phyloP scores from a whole-genome alignment of 768 basidiomycete genomes.

The Lentinula aciculospora region DNA sequence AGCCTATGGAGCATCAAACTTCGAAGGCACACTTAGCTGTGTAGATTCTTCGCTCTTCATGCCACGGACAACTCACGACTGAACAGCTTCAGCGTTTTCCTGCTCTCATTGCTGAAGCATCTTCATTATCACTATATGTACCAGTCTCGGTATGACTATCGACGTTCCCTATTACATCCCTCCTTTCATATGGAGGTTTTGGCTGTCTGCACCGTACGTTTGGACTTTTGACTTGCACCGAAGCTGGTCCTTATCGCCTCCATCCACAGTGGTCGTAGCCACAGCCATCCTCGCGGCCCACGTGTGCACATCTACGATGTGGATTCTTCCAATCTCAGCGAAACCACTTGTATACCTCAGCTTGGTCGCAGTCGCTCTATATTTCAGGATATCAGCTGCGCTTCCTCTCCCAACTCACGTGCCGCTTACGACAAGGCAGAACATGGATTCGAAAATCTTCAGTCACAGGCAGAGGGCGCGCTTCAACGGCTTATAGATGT shows the following conservation, averaged over 20 bases:
- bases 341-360: constrained; percentile 32
- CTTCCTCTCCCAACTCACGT: constrained; percentile 28
- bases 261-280: not conserved
- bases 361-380: constrained; percentile 23
- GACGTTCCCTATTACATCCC: constrained; percentile 5
- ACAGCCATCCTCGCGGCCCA: constrained; percentile 19
- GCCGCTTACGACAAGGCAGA: constrained; percentile 36
- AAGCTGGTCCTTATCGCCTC: not conserved
- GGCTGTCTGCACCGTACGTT: constrained; percentile 1
- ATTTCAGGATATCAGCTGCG: constrained; percentile 36
- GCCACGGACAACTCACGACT: not conserved
- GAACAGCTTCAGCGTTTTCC: not conserved
- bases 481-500: constrained; percentile 29
- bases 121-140: not conserved
- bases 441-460: constrained; percentile 34
- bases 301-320: constrained; percentile 49
- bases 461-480: constrained; percentile 33
- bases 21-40: not conserved
- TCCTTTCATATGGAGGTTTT: constrained; percentile 3
- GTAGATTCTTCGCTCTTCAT: not conserved
- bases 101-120: not conserved
- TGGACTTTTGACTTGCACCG: too few relatives aligned
- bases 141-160: not conserved
- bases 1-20: not conserved
- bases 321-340: constrained; percentile 43